Evolutionary conservation across 495 filamentous ascomycete genomes (phyloP), one percentile per base, ranked within the genome.

Genomic region (Talaromyces nanjingensis): DNA sequence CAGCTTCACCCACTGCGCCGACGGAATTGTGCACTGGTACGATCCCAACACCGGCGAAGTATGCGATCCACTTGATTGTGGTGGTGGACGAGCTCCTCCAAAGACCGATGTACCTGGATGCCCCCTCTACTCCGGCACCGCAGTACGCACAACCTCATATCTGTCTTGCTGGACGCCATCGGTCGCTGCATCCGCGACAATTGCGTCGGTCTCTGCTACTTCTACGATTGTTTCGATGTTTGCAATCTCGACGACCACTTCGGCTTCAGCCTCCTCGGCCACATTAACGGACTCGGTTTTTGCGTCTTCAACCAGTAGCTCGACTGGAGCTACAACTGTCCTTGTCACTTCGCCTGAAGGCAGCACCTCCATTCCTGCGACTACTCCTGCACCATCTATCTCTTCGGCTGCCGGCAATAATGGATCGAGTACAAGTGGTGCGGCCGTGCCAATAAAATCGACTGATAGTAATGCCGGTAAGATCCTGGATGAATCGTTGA

Each of bases 41-140:
- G 79, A 83, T 63, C 84, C 83, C 0, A 77, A 68, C 63, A 82
- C 74, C 20, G 84, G 85, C 68, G 82, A 88, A 70, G 77, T 88
- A 70, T 87, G 86, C 79, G 76, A 76, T 5, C 70, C 81, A 53
- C 76, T 84, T 64, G 85, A 87, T 77, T 89, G 87, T 68, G 87
- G 87, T 31, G 87, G 87, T 61, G 86, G 85, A 24, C 77, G 81
- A 52, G 86, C 84, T 9, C 85, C 86, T 0, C 79, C 82, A 1
- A 88, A 84, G 73, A 83, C 81, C 20, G 77, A 77, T 33, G 80
- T 84, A 29, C 85, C 86, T 1, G 86, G 85, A 7, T 89, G 87
- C 68, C 74, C 79, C 0, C 65, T 64, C 14, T 89, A 89, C 71
- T 70, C 68, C 2, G 86, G 86, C 52, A 86, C 84, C 7, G 82